Conservation (phyloP, 2,329 filamentous ascomycete genomes). For the Ascosphaera acerosa region DNA sequence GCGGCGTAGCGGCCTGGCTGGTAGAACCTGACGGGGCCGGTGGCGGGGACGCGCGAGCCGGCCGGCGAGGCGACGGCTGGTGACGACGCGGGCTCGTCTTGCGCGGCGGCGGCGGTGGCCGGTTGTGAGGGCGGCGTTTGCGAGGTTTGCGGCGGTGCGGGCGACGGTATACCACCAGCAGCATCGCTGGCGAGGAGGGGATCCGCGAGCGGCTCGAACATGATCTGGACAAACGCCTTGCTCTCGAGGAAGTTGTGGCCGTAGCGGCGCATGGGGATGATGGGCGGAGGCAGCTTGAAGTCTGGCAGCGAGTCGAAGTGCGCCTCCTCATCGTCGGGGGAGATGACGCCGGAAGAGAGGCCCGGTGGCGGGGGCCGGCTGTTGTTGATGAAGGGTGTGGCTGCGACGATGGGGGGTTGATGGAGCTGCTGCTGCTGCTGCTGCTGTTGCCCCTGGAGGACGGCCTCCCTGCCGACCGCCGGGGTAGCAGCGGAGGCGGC, state of each 20-base stretch:
- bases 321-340: slow-evolving; percentile 31
- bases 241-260: slow-evolving; percentile 97
- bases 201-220: slow-evolving; percentile 41
- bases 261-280: slow-evolving; percentile 81
- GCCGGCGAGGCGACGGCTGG: neutral
- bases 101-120: neutral
- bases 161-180: no score
- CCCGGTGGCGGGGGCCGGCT: slow-evolving; percentile 5
- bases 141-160: no score
- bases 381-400: slow-evolving; percentile 11
- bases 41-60: slow-evolving; percentile 1
- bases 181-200: slow-evolving; percentile 3
- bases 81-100: no score
- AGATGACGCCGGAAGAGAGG: slow-evolving; percentile 8
- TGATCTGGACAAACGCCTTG: slow-evolving; percentile 86
- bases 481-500: neutral
- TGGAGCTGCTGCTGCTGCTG: no score
- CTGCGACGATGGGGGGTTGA: slow-evolving; percentile 6
- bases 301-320: slow-evolving; percentile 72
- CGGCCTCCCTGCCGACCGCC: neutral
- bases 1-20: slow-evolving; percentile 93
- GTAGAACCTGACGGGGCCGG: slow-evolving; percentile 71
- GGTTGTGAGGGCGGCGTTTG: slow-evolving; percentile 1
- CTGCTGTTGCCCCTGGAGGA: neutral
- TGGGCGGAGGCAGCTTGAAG: slow-evolving; percentile 77